These are phyloP conservation scores for Ophiostoma perfectum DNA, from an alignment of 2,329 filamentous ascomycete species.

Conservation along the genomic window DNA sequence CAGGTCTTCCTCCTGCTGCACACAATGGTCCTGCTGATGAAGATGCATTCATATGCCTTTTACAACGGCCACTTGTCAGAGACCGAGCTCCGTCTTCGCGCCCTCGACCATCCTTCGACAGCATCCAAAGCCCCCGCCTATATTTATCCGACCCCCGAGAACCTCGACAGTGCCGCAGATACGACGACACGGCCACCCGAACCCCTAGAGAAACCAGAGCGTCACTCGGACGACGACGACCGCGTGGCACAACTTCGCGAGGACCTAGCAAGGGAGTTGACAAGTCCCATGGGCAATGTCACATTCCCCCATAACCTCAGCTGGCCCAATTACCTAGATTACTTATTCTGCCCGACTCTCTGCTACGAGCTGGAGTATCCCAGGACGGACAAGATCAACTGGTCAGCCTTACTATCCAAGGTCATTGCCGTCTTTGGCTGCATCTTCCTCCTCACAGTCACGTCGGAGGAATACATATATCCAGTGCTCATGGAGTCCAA, in stretches of 20 bases:
- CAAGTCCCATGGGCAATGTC: constrained; percentile 80
- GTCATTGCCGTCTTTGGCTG: constrained; percentile 87
- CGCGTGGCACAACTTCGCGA: constrained; percentile 68
- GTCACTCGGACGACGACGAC: constrained; percentile 34
- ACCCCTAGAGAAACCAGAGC: neutral
- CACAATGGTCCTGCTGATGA: constrained; percentile 90
- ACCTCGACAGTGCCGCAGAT: neutral
- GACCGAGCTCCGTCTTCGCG: constrained; percentile 72
- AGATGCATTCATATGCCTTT: constrained; percentile 97
- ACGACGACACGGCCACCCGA: neutral
- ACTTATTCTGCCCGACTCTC: constrained; percentile 83
- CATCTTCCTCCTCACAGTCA: constrained; percentile 88
- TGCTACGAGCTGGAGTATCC: constrained; percentile 98
- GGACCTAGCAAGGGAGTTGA: constrained; percentile 84
- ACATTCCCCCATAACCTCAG: constrained; percentile 89
- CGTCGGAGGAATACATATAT: constrained; percentile 90
- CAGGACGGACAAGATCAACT: constrained; percentile 67
- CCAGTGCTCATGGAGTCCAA: constrained; percentile 75
- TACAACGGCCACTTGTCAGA: constrained; percentile 95
- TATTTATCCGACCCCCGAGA: constrained; percentile 62
- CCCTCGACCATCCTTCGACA: constrained; percentile 71
- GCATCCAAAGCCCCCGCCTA: constrained; percentile 66
- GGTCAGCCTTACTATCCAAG: constrained; percentile 77
- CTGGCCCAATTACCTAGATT: constrained; percentile 76
- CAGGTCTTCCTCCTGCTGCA: constrained; percentile 94